Evolutionary conservation across 805 yeast genomes (phyloP), one percentile per base, ranked within the genome.

Genomic region (Candida incommunis): DNA sequence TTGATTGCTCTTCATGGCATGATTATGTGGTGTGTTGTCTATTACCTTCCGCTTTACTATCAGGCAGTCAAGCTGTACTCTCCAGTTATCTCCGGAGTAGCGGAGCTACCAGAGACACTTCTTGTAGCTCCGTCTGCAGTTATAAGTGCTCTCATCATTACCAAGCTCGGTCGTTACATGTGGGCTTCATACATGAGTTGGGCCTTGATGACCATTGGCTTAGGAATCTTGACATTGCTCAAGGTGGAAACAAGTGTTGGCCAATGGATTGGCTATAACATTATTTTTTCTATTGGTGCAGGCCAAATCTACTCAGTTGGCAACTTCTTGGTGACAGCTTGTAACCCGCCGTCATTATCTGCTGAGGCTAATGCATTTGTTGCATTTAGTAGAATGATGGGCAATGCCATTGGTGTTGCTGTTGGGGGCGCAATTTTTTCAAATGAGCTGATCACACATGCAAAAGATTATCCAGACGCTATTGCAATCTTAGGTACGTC

Each of bases 301-400:
- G 79, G 78, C 1, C 25, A 68, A 2, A 60, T 58, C 46, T 60
- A 71, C 55, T 74, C 71, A 50, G 59, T 71, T 16, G 43, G 50
- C n/a, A 46, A 44, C 35, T 18, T 49, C 22, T 40, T 50, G 2
- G 50, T 52, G 22, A 44, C 51, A 29, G 55, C 56, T 2, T 46
- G 45, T 16, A 41, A 48, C 24, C 44, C 46, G 26, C 44, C 54
- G 3, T 69, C 65, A 45, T 34, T 70, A 2, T 66, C 78, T 0
- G 61, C 52, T 44, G 43, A 45, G 25, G 53, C 56, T 7, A 54
- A 56, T 5, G 40, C 54, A 2, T 43, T 50, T 43, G 40, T 52
- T 18, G 49, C 51, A 21, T 51, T 53, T 35, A 22, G 46, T 20
- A 41, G 57, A 43, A 50, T 42, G 18, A 29, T 53, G 27, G 57